Conservation (phyloP, 768 basidiomycete species). For the Leccinum broughii region DNA sequence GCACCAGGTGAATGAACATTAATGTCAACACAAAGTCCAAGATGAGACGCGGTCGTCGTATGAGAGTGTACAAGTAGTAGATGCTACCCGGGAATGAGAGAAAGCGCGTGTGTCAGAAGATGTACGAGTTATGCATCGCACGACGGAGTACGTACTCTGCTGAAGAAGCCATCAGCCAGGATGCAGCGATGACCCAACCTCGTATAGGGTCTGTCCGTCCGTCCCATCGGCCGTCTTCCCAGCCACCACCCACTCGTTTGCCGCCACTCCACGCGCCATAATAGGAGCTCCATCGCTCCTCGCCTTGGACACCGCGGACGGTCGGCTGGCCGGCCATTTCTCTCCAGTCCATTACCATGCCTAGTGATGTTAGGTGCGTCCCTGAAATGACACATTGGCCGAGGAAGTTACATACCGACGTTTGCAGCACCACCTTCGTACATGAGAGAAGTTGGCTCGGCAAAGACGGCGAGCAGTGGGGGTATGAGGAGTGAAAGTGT, state of each 20-base stretch:
- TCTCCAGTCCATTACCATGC: slow-evolving; percentile 97
- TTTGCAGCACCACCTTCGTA: slow-evolving; percentile 82
- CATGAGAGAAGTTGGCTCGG: slow-evolving; percentile 64
- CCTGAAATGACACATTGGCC: neutral
- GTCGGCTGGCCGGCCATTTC: slow-evolving; percentile 90
- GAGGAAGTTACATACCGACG: slow-evolving; percentile 53
- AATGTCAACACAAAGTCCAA: slow-evolving; percentile 94
- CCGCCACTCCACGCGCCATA: slow-evolving; percentile 82
- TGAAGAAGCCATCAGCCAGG: slow-evolving; percentile 81
- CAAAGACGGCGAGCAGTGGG: slow-evolving; percentile 72
- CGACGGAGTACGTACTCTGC: slow-evolving; percentile 71
- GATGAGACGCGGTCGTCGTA: slow-evolving; percentile 90
- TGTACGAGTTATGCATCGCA: neutral
- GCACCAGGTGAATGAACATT: slow-evolving; percentile 85
- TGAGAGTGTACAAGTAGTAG: slow-evolving; percentile 81
- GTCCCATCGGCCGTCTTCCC: slow-evolving; percentile 54
- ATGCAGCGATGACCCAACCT: slow-evolving; percentile 88
- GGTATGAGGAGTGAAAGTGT: slow-evolving; percentile 82
- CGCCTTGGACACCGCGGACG: slow-evolving; percentile 61
- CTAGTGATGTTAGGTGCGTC: slow-evolving; percentile 34
- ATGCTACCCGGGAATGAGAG: slow-evolving; percentile 40
- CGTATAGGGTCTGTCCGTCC: slow-evolving; percentile 74
- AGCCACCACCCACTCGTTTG: slow-evolving; percentile 63
- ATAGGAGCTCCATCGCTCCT: slow-evolving; percentile 64
- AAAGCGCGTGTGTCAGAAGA: slow-evolving; percentile 3